Percentiles rank a stretch among this genome's conserved stretches.
These are phyloP conservation scores for Pyrus betulifolia DNA, from an alignment of 306 rosid genomes.

Conservation along the genomic window DNA sequence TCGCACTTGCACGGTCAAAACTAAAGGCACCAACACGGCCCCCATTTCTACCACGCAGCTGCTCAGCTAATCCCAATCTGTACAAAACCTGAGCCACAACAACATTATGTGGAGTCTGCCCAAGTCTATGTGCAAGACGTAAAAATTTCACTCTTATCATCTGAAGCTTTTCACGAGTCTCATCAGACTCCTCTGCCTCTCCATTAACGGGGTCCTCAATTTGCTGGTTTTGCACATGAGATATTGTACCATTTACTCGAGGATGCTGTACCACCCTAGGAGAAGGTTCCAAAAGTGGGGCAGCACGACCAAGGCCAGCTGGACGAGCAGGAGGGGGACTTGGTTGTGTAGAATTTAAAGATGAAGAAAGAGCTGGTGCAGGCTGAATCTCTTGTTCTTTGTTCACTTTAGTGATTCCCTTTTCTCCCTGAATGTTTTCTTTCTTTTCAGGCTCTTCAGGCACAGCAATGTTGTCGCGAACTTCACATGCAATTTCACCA, in stretches of 20 bases:
- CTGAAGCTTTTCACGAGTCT: slow-evolving; percentile 95
- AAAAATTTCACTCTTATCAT: slow-evolving; percentile 93
- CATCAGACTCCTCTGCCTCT: slow-evolving; percentile 83
- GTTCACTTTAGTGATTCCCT: slow-evolving; percentile 25
- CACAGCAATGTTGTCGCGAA: slow-evolving; percentile 17
- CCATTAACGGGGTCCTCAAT: slow-evolving; percentile 64
- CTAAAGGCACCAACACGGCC: slow-evolving; percentile 97
- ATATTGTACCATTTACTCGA: slow-evolving; percentile 60
- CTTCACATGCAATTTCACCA: slow-evolving; percentile 23
- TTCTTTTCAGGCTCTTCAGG: slow-evolving; percentile 32
- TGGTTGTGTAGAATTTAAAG: slow-evolving; percentile 40
- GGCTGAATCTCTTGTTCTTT: slow-evolving; percentile 27
- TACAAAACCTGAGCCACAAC: slow-evolving; percentile 99
- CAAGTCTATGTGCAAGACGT: slow-evolving; percentile 89
- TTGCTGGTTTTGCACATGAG: slow-evolving; percentile 59
- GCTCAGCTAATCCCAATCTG: slow-evolving; percentile 92
- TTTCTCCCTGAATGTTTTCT: slow-evolving; percentile 29
- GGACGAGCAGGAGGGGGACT: slow-evolving; percentile 57
- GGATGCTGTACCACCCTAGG: slow-evolving; percentile 68
- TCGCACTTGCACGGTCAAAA: slow-evolving; percentile 97
- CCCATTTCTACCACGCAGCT: slow-evolving; percentile 91
- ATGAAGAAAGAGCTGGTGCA: slow-evolving; percentile 29
- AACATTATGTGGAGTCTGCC: slow-evolving; percentile 99
- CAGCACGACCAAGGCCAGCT: slow-evolving; percentile 86
- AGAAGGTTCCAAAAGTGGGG: slow-evolving; percentile 72